These are phyloP conservation scores for Rhytidhysteron rufulum DNA, from an alignment of 2,329 filamentous ascomycete genomes.

Conservation along the genomic window DNA sequence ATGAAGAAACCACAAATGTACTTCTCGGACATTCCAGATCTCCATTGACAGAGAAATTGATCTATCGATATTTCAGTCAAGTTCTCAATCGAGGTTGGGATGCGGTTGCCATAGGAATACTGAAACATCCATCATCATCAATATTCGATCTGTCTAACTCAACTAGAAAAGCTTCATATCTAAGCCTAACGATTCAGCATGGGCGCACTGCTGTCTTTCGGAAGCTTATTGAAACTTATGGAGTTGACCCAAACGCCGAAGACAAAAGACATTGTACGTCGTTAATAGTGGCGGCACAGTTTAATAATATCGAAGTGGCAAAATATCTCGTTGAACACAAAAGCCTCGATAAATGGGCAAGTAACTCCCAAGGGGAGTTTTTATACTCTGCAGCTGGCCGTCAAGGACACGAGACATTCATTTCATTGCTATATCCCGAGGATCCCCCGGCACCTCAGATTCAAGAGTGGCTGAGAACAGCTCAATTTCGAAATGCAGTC, in stretches of 20 bases:
- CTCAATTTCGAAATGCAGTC: not conserved
- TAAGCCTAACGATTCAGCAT: not conserved
- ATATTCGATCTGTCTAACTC: not conserved
- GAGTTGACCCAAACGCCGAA: not conserved
- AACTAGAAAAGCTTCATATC: not conserved
- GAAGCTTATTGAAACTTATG: not conserved
- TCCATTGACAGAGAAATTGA: not conserved
- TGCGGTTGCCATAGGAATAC: not conserved
- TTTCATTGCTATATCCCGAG: not conserved
- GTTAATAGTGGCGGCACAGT: not conserved
- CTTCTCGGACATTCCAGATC: not conserved
- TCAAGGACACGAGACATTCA: not conserved
- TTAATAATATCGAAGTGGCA: not conserved
- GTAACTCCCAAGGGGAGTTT: not conserved
- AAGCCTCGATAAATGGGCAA: not conserved
- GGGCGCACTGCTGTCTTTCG: not conserved
- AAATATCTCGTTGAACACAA: not conserved
- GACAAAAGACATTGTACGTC: not conserved
- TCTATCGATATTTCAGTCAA: not conserved
- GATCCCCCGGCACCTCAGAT: not conserved
- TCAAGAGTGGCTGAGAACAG: constrained; percentile 1
- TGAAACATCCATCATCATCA: not conserved
- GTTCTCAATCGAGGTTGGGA: not conserved
- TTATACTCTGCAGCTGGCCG: not conserved
- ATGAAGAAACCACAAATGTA: not conserved